These are phyloP conservation scores for Aspergillus brasiliensis DNA, from an alignment of 2,329 filamentous ascomycete genomes.

Conservation along the genomic window DNA sequence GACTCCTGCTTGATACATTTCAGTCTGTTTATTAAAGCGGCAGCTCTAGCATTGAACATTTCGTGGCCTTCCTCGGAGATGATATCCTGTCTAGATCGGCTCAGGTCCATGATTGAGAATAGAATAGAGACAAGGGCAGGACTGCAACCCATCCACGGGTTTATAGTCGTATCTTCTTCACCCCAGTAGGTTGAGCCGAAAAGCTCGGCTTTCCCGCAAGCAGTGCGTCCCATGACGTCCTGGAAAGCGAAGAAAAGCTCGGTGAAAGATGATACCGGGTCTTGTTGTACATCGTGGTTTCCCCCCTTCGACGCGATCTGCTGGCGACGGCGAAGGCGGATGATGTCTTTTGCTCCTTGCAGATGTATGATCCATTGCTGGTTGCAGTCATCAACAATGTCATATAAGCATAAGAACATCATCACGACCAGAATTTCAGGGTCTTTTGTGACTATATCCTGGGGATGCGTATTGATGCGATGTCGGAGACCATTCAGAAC, in stretches of 20 bases:
- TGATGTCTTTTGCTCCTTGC: slow-evolving; percentile 43
- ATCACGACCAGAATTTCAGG: slow-evolving; percentile 31
- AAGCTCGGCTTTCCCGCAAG: slow-evolving; percentile 44
- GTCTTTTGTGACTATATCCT: neutral
- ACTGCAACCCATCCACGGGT: slow-evolving; percentile 7
- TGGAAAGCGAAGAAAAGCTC: slow-evolving; percentile 48
- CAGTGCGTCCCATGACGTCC: slow-evolving; percentile 48
- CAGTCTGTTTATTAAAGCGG: neutral
- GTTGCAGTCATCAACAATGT: slow-evolving; percentile 37
- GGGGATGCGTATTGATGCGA: neutral
- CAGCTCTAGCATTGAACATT: neutral
- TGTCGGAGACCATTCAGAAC: neutral
- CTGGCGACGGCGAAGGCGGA: slow-evolving; percentile 35
- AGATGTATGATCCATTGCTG: slow-evolving; percentile 45
- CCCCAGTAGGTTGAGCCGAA: slow-evolving; percentile 47
- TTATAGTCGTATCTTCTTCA: slow-evolving; percentile 7
- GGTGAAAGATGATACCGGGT: slow-evolving; percentile 13
- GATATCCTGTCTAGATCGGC: neutral
- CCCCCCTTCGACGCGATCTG: neutral
- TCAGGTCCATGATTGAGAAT: neutral
- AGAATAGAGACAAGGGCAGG: neutral
- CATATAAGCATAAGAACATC: slow-evolving; percentile 39
- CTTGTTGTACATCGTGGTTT: neutral
- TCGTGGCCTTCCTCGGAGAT: neutral
- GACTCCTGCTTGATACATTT: neutral